These are phyloP conservation scores for Sarocladium oryzae DNA, from an alignment of 2,329 filamentous ascomycete species.

Conservation along the genomic window DNA sequence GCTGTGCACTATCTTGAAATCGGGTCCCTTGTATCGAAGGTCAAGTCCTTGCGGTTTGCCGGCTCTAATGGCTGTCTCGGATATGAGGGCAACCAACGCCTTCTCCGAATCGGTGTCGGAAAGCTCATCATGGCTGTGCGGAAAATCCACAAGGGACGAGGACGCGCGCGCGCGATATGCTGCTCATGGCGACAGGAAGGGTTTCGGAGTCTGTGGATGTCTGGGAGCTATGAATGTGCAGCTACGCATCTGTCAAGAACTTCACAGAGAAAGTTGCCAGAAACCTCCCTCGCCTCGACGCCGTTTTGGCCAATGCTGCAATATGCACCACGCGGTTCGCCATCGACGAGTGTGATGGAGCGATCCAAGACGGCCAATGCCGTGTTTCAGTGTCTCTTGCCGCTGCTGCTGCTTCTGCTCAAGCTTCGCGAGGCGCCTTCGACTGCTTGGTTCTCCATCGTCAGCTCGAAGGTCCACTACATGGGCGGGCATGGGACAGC, in stretches of 20 bases:
- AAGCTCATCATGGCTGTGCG: constrained; percentile 29
- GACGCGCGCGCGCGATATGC: constrained; percentile 23
- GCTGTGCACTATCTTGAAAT: no score
- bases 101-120: constrained; percentile 24
- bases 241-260: constrained; percentile 36
- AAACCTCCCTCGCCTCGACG: constrained; percentile 36
- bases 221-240: constrained; percentile 43
- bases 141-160: constrained; percentile 2
- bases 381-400: constrained; percentile 25
- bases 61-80: constrained; percentile 34
- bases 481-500: constrained; percentile 19
- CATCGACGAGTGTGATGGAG: constrained; percentile 38
- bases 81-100: constrained; percentile 30
- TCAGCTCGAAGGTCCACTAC: constrained; percentile 20
- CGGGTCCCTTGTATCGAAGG: no score
- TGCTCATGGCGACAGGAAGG: constrained; percentile 22
- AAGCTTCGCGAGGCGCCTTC: constrained; percentile 15
- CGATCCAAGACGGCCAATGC: constrained; percentile 37
- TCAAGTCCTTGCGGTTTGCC: no score
- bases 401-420: constrained; percentile 16
- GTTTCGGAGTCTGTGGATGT: constrained; percentile 32
- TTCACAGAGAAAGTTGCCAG: constrained; percentile 32
- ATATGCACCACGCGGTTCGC: constrained; percentile 28
- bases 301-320: constrained; percentile 35
- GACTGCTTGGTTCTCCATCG: constrained; percentile 14